Percentiles rank a stretch among this genome's conserved stretches.
phyloP scores from a whole-genome alignment of 179 eudicot genomes.

The Sideroxylon spinosum region DNA sequence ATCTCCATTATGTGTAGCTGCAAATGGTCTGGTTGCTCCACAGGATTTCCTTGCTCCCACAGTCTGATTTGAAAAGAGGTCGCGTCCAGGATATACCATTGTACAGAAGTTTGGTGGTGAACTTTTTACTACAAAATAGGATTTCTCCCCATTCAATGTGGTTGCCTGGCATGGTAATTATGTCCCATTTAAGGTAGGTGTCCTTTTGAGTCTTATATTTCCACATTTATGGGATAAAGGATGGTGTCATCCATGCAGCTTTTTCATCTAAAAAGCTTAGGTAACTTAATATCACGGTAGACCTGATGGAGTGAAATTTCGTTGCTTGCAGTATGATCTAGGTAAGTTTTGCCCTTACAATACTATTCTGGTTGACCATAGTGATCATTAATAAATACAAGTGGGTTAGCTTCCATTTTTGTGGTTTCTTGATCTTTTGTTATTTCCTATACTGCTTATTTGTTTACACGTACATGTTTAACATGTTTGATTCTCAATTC shows the following conservation, averaged over 20 bases:
- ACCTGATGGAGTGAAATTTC: constrained; percentile 20
- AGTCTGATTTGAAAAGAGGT: constrained; percentile 73
- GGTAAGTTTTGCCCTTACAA: constrained; percentile 85
- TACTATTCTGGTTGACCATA: constrained; percentile 85
- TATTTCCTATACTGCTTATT: neutral
- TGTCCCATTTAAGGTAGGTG: constrained; percentile 77
- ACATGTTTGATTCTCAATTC: constrained; percentile 2
- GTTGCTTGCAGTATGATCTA: constrained; percentile 77
- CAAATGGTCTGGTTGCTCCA: constrained; percentile 91
- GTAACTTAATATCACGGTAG: neutral
- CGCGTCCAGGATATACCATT: constrained; percentile 63
- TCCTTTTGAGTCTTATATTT: neutral
- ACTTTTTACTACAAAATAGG: constrained; percentile 92
- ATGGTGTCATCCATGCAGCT: neutral
- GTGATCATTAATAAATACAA: constrained; percentile 93
- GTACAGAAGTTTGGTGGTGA: constrained; percentile 94
- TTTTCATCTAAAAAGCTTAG: neutral
- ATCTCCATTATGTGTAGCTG: constrained; percentile 44
- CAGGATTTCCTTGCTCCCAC: constrained; percentile 82
- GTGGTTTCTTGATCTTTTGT: neutral
- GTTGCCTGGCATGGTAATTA: constrained; percentile 99
- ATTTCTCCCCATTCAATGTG: constrained; percentile 95
- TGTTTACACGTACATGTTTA: neutral
- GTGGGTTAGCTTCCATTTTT: constrained; percentile 26
- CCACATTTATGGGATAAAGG: neutral